These are phyloP conservation scores for Fusarium transvaalense DNA, from an alignment of 2,329 filamentous ascomycete genomes.

Conservation along the genomic window DNA sequence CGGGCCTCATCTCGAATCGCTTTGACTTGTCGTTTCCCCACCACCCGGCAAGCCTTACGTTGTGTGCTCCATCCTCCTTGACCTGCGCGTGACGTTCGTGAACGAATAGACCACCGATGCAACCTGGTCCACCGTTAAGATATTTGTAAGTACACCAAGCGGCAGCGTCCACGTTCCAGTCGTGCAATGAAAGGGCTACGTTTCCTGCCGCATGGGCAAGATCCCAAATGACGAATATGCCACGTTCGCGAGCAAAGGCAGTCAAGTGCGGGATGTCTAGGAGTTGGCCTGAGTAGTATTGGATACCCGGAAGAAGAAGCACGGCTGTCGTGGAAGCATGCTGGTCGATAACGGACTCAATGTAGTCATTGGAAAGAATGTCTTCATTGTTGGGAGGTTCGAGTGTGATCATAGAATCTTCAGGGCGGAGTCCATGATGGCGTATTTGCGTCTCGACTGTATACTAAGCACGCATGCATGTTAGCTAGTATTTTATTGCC, in stretches of 20 bases:
- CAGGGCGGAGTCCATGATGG: constrained; percentile 73
- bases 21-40: constrained; percentile 80
- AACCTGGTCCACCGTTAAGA: constrained; percentile 82
- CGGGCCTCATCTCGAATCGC: constrained; percentile 82
- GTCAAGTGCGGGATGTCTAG: constrained; percentile 85
- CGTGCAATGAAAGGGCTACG: constrained; percentile 78
- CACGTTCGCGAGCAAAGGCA: constrained; percentile 74
- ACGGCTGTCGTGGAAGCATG: constrained; percentile 78
- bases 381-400: constrained; percentile 64
- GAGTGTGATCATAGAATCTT: constrained; percentile 76
- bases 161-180: constrained; percentile 88
- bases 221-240: constrained; percentile 82
- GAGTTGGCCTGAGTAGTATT: constrained; percentile 88
- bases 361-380: constrained; percentile 74
- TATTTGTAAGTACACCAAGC: constrained; percentile 94
- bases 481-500: constrained; percentile 11
- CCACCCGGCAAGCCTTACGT: constrained; percentile 79
- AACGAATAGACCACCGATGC: constrained; percentile 82
- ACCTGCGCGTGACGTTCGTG: constrained; percentile 76
- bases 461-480: constrained; percentile 63
- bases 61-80: constrained; percentile 60
- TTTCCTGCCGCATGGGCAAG: constrained; percentile 86
- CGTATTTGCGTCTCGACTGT: constrained; percentile 82
- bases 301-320: constrained; percentile 82
- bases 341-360: constrained; percentile 78